Evolutionary conservation across 2,329 filamentous ascomycete species (phyloP), one percentile per base, ranked within the genome.

Genomic region (Fusarium drepaniforme): DNA sequence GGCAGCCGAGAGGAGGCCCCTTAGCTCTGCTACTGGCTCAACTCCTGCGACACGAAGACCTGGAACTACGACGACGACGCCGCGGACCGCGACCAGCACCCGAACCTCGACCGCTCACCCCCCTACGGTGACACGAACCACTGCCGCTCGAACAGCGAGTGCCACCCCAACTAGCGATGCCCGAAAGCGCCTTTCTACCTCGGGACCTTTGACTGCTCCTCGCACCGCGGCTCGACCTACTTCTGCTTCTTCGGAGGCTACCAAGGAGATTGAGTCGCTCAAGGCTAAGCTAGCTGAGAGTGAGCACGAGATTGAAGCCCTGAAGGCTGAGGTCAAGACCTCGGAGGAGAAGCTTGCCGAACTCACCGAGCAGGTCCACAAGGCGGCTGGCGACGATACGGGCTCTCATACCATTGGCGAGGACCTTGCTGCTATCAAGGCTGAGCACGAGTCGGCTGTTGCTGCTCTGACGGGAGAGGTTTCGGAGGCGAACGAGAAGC

Each of bases 241-340:
- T n/a, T 77, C 84, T 49, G 81, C 85, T 38, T 84, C 86, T 25
- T 80, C 84, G 18, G 84, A 86, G 13, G 75, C 82, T 9, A 80
- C 86, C 23, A 91, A 90, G 82, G 90, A 90, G 77, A 83, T 90
- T 5, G 90, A 92, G 60, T 87, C 90, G 56, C 84, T 93, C 51
- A 92, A 90, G 83, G 81, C 85, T 9, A 91, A 91, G 81, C 84
- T 93, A 25, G 84, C 85, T 6, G 86, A 89, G 37, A 90, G 89
- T 72, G 90, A 92, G 77, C 81, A 86, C 8, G 88, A 91, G 77
- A 88, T 92, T 12, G 86, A 88, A 64, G 82, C 87, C 15, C 85
- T 92, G 35, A 90, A 89, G 80, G 84, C 85, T 8, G 88, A 92
- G 75, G 86, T 92, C 59, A 83, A 86, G 67, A 82, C 86, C 11